Conservation (phyloP, 2,329 filamentous ascomycete species). For the Capronia americana region DNA sequence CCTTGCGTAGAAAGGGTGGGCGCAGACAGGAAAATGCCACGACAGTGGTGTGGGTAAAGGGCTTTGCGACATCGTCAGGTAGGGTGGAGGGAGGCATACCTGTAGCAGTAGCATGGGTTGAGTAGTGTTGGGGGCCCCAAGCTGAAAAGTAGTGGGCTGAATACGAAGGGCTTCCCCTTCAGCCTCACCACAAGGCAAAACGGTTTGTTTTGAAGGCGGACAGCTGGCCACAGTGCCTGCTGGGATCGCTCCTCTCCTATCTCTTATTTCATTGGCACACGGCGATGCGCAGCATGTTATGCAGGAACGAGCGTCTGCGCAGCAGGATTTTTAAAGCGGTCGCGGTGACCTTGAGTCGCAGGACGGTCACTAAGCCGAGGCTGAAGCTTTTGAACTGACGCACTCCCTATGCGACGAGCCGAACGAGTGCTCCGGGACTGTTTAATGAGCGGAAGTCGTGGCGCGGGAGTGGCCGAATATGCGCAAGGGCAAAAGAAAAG, state of each 20-base stretch:
- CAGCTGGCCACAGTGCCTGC: background rate
- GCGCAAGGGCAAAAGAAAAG: background rate
- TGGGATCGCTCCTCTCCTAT: conserved; percentile 18
- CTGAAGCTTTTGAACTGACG: background rate
- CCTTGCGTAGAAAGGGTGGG: background rate
- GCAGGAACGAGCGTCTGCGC: conserved; percentile 13
- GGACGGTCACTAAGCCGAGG: background rate
- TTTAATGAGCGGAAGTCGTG: conserved; percentile 3
- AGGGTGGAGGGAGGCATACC: conserved; percentile 19
- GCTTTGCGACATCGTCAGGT: background rate
- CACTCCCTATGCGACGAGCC: background rate
- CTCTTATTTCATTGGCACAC: conserved; percentile 22
- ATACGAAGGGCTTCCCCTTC: conserved; percentile 1
- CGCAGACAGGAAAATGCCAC: background rate
- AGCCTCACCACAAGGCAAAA: conserved; percentile 14
- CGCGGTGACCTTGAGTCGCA: background rate
- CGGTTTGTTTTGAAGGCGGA: background rate
- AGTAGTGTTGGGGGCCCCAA: conserved; percentile 5
- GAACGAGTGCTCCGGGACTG: background rate
- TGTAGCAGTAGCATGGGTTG: conserved; percentile 24
- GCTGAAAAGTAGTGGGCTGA: conserved; percentile 15
- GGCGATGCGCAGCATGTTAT: conserved; percentile 30
- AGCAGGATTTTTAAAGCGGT: background rate
- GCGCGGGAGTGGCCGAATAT: conserved; percentile 4
- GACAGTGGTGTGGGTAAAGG: background rate